Percentiles rank a stretch among this genome's conserved stretches.
phyloP scores from a whole-genome alignment of 2,329 filamentous ascomycete species.

The Fusarium drepaniforme region DNA sequence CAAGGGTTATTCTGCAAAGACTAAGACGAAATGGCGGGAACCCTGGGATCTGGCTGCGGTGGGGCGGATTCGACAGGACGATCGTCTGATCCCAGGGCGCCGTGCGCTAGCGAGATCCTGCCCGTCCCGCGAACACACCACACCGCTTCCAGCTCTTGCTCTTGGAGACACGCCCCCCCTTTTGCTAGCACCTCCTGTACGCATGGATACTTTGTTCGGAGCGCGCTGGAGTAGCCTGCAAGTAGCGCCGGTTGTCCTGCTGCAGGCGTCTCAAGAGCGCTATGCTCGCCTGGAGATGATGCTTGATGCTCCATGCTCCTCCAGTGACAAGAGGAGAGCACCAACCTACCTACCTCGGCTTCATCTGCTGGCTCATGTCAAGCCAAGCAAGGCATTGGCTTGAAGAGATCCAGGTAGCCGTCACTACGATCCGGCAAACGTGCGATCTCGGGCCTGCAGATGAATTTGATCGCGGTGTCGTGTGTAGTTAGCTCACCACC shows the following conservation, averaged over 20 bases:
- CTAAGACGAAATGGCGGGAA: constrained; percentile 42
- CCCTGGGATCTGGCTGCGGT: constrained; percentile 47
- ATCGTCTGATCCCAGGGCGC: constrained; percentile 46
- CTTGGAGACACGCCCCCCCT: constrained; percentile 28
- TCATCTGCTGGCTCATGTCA: neutral
- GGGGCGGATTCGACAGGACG: constrained; percentile 43
- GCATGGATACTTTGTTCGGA: constrained; percentile 4
- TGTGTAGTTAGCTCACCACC: constrained; percentile 24
- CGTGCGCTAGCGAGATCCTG: constrained; percentile 46
- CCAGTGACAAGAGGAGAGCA: neutral
- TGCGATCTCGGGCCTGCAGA: constrained; percentile 31
- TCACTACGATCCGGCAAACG: constrained; percentile 8
- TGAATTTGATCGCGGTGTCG: constrained; percentile 40
- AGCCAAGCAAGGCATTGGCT: neutral
- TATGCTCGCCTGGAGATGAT: constrained; percentile 6
- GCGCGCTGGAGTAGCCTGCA: constrained; percentile 12
- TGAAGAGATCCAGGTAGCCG: neutral
- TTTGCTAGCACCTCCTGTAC: neutral
- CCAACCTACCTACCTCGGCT: neutral
- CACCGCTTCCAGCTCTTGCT: constrained; percentile 27
- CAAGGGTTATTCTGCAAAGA: constrained; percentile 28
- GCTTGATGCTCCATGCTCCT: constrained; percentile 1
- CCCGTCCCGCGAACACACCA: constrained; percentile 47
- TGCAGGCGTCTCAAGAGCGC: constrained; percentile 13
- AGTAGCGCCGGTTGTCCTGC: constrained; percentile 14